Evolutionary conservation across 2,329 filamentous ascomycete genomes (phyloP).

Genomic region (Ampelomyces quisqualis): DNA sequence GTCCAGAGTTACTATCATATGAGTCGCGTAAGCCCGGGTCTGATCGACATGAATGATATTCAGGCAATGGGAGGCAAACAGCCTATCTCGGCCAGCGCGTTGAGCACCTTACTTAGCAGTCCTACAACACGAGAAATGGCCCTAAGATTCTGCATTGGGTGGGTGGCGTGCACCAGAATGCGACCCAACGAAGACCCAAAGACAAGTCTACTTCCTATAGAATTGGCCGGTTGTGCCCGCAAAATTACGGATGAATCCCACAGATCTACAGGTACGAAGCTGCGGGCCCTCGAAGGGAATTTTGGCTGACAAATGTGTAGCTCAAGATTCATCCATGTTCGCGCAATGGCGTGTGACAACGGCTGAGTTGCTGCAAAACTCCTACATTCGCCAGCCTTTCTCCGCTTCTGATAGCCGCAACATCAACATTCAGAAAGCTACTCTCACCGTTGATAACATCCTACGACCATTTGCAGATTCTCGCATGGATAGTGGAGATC

Average conservation of each 20-base stretch:
- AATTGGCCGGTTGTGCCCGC: constrained; percentile 23
- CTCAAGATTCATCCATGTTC: constrained; percentile 14
- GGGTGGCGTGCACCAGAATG: constrained; percentile 30
- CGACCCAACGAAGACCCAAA: constrained; percentile 13
- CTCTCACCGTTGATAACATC: constrained; percentile 27
- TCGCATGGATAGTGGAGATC: constrained; percentile 29
- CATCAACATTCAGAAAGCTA: constrained; percentile 23
- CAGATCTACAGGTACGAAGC: constrained; percentile 19
- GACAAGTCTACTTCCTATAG: constrained; percentile 31
- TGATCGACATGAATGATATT: constrained; percentile 27
- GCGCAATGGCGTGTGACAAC: constrained; percentile 38
- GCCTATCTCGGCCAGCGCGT: constrained; percentile 24
- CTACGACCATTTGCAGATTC: constrained; percentile 31
- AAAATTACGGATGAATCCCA: constrained; percentile 15
- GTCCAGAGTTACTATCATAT: constrained; percentile 41
- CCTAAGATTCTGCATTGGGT: constrained; percentile 36
- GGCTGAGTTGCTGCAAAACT: constrained; percentile 30
- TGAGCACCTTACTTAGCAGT: constrained; percentile 32
- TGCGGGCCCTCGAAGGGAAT: not conserved
- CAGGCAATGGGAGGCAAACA: constrained; percentile 23
- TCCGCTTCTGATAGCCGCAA: constrained; percentile 26
- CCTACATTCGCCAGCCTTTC: constrained; percentile 30
- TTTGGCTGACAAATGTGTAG: constrained; percentile 11
- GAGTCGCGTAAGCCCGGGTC: constrained; percentile 17
- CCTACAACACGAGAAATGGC: constrained; percentile 30